Evolutionary conservation across 1,284 basidiomycete genomes (phyloP).

Genomic region (Apiotrichum siamense): DNA sequence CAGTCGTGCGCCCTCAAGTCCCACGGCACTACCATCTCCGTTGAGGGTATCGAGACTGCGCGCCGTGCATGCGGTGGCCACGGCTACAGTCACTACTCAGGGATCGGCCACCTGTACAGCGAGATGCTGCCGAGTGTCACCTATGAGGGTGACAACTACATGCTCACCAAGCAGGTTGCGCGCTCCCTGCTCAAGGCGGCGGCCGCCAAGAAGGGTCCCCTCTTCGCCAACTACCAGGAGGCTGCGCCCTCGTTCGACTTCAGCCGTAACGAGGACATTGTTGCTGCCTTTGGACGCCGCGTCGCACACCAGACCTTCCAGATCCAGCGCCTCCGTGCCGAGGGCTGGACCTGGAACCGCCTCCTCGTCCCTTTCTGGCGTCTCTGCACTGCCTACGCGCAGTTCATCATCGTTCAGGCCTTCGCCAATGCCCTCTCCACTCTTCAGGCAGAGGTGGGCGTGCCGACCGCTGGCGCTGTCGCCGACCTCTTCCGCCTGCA

Average conservation of each 20-base stretch:
- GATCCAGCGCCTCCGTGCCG: constrained; percentile 40
- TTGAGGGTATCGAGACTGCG: constrained; percentile 52
- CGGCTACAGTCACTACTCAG: constrained; percentile 55
- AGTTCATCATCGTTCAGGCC: constrained; percentile 7
- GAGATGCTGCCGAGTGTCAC: constrained; percentile 53
- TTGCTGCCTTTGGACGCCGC: constrained; percentile 51
- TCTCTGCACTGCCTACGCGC: constrained; percentile 10
- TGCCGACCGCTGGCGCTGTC: constrained; percentile 1
- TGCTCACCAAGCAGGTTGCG: constrained; percentile 52
- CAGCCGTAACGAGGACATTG: constrained; percentile 51
- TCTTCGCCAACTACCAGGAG: constrained; percentile 49
- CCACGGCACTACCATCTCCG: constrained; percentile 47
- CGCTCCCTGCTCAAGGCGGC: constrained; percentile 51
- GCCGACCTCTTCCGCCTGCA: constrained; percentile 47
- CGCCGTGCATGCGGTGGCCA: constrained; percentile 54
- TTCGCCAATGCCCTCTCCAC: neutral
- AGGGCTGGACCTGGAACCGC: constrained; percentile 32
- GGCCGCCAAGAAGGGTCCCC: constrained; percentile 51
- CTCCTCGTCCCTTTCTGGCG: constrained; percentile 17
- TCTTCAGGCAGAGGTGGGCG: neutral
- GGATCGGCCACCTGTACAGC: constrained; percentile 52
- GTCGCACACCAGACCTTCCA: constrained; percentile 34
- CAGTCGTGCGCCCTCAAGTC: constrained; percentile 10
- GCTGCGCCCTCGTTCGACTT: constrained; percentile 52
- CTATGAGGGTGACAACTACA: constrained; percentile 56